Evolutionary conservation across 208 protist genomes (phyloP).

Genomic region (Leishmania gerbilli): DNA sequence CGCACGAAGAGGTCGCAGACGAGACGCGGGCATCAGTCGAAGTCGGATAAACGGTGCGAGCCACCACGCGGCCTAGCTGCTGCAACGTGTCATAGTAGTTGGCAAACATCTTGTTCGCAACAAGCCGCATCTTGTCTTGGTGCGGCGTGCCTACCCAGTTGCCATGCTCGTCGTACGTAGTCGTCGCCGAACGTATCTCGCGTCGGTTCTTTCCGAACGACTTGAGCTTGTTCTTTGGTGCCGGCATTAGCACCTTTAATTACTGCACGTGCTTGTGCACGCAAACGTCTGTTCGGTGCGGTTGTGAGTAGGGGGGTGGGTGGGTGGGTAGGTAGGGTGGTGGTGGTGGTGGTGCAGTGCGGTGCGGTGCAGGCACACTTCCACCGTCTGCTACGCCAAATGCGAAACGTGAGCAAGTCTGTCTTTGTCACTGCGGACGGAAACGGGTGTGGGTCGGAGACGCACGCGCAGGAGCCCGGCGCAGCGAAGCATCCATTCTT

Average conservation of each 20-base stretch:
- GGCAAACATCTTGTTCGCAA: slow-evolving; percentile 55
- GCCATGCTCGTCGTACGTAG: slow-evolving; percentile 71
- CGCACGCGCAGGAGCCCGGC: background rate
- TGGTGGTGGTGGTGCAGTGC: too few species aligned
- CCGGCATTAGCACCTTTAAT: slow-evolving; percentile 25
- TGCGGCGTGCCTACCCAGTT: slow-evolving; percentile 63
- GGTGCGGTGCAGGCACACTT: background rate
- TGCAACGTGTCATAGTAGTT: slow-evolving; percentile 80
- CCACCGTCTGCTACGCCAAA: background rate
- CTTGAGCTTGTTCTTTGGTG: slow-evolving; percentile 62
- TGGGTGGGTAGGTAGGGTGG: too few species aligned
- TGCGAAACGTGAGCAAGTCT: background rate
- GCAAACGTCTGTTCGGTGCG: background rate
- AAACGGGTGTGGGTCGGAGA: background rate
- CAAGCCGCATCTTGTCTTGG: slow-evolving; percentile 61
- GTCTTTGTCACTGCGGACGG: background rate
- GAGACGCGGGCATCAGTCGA: background rate
- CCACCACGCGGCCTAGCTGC: slow-evolving; percentile 39
- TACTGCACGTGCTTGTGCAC: background rate
- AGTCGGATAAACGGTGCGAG: slow-evolving; percentile 16
- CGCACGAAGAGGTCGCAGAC: background rate
- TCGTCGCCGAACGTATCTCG: slow-evolving; percentile 35
- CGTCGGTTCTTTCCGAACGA: slow-evolving; percentile 70
- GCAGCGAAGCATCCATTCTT: background rate
- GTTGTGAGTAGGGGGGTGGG: background rate